phyloP scores from a whole-genome alignment of 768 basidiomycete species.

The Amylocystis lapponica region DNA sequence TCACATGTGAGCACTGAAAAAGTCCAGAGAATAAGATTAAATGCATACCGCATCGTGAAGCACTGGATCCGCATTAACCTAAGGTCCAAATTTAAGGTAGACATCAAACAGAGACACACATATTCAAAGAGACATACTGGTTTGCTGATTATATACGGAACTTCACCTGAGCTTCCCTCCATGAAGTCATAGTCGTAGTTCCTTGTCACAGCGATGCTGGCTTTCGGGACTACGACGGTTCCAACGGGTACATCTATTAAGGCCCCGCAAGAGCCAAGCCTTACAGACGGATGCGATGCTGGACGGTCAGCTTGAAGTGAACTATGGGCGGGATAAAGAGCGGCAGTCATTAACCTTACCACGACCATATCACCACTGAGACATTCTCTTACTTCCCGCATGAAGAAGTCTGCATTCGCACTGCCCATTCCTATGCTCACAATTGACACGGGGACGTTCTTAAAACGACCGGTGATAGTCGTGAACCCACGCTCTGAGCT shows the following conservation, averaged over 20 bases:
- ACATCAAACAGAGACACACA: not conserved
- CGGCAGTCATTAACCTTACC: slow-evolving; percentile 33
- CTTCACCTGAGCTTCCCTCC: slow-evolving; percentile 35
- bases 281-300: slow-evolving; percentile 26
- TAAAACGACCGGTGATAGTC: slow-evolving; percentile 35
- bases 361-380: slow-evolving; percentile 55
- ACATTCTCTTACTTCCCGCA: slow-evolving; percentile 74
- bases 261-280: slow-evolving; percentile 78
- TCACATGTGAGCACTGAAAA: slow-evolving; percentile 4
- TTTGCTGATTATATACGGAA: slow-evolving; percentile 64
- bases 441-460: slow-evolving; percentile 58
- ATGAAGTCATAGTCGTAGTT: slow-evolving; percentile 76
- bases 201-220: slow-evolving; percentile 61
- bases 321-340: not conserved
- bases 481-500: slow-evolving; percentile 70
- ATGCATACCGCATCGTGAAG: slow-evolving; percentile 46
- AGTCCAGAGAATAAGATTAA: slow-evolving; percentile 6
- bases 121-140: slow-evolving; percentile 34
- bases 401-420: slow-evolving; percentile 82
- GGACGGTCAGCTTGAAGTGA: not conserved
- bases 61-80: slow-evolving; percentile 56
- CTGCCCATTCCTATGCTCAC: slow-evolving; percentile 81
- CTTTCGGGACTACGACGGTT: slow-evolving; percentile 64
- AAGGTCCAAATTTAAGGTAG: slow-evolving; percentile 8
- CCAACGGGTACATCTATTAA: slow-evolving; percentile 68